These are phyloP conservation scores for Phytophthora pistaciae DNA, from an alignment of 352 stramenopile species.

Conservation along the genomic window DNA sequence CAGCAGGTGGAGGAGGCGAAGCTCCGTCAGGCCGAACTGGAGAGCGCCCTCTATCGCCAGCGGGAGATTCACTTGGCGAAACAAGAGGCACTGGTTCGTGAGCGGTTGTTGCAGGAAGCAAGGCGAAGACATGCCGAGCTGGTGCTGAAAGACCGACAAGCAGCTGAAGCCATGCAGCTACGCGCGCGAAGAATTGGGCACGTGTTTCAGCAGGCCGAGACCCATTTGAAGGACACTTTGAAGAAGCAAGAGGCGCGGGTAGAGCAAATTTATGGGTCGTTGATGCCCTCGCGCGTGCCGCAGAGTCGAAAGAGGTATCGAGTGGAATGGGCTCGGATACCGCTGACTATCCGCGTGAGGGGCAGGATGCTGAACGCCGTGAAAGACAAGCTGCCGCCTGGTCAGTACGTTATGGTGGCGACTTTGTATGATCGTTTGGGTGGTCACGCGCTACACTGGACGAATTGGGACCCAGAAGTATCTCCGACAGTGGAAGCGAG, in stretches of 20 bases:
- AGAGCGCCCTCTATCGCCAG: conserved; percentile 58
- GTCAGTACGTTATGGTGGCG: conserved; percentile 83
- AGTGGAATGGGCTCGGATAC: conserved; percentile 79
- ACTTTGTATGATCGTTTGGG: conserved; percentile 90
- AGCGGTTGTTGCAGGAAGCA: conserved; percentile 52
- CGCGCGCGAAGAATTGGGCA: conserved; percentile 63
- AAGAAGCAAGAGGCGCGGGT: conserved; percentile 73
- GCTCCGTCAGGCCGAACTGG: conserved; percentile 56
- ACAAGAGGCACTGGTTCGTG: conserved; percentile 47
- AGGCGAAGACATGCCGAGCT: conserved; percentile 49
- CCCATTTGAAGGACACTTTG: conserved; percentile 63
- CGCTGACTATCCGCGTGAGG: conserved; percentile 76
- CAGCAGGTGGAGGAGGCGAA: conserved; percentile 63
- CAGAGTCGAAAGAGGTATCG: conserved; percentile 62
- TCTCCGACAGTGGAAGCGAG: conserved; percentile 7
- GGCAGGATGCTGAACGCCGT: conserved; percentile 74
- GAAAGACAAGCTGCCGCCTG: conserved; percentile 85
- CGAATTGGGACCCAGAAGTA: conserved; percentile 62
- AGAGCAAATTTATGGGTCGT: conserved; percentile 62
- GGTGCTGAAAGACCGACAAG: conserved; percentile 53
- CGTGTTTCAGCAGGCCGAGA: conserved; percentile 81
- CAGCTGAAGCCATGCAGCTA: conserved; percentile 48
- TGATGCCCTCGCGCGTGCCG: conserved; percentile 49
- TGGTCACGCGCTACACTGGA: conserved; percentile 83
- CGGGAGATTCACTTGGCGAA: conserved; percentile 56